Base-by-base conservation (phyloP, 148 eudicot genomes). In the Limonium bicolor region DNA sequence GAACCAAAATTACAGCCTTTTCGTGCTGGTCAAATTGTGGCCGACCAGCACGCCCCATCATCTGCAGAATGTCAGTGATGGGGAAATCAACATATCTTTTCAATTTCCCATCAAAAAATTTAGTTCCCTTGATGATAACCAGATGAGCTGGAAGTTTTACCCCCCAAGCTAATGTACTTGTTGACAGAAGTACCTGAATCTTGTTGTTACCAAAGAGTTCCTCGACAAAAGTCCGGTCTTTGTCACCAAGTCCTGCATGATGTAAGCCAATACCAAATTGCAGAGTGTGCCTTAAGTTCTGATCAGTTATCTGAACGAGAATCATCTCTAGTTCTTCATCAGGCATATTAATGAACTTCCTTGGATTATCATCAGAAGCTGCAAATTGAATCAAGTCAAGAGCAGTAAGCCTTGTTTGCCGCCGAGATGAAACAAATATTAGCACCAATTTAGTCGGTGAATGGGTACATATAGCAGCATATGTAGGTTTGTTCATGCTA, bases 31-130 rank as follows among this genome's bases (percentile, higher is more conserved):
- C 97, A 59, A 47, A 88, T 54, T 88, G 97, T 26, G 97, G 97
- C 34, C 97, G 74, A 7, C 97, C 97, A 32, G 97, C 97, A 61
- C 97, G 83, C 37, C 97, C 97, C 97, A 88, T 88, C 97, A 88
- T 88, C 73, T 88, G 97, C 70, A 88, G 50, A 51, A 88, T 88
- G 76, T 88, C 97, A 14, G 97, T 88, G 52, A 88, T 80, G 37
- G 97, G 97, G 56, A 84, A 88, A 80, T 88, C 97, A 57, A 88
- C 87, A 66, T 88, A 88, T 43, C 97, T 66, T 59, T 76, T 88
- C 56, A 67, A 39, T 61, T 84, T 88, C 22, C 78, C 97, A 64
- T 88, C 97, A 66, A 40, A 88, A 58, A 28, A 88, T 66, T 88
- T 94, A 17, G 97, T 88, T 54, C 97, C 97, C 97, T 88, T 88